These are phyloP conservation scores for Neodidymelliopsis sp. DNA, from an alignment of 2,329 filamentous ascomycete species.

Conservation along the genomic window DNA sequence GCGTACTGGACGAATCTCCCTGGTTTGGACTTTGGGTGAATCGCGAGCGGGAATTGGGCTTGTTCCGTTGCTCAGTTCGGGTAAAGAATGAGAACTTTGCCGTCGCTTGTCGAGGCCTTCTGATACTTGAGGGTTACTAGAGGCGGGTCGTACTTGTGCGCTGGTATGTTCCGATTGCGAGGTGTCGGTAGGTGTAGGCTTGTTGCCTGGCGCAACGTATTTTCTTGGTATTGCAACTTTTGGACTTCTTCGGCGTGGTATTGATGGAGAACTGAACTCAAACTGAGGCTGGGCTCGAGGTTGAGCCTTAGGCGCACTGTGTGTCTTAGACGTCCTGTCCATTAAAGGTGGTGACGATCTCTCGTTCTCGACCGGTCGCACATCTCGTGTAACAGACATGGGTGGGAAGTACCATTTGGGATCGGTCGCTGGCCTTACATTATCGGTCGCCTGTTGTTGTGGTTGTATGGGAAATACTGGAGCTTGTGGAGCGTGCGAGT, in stretches of 20 bases:
- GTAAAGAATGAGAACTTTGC: background rate
- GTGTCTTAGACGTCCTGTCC: background rate
- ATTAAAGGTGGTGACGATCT: conserved; percentile 2
- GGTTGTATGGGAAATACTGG: conserved; percentile 12
- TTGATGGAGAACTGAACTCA: conserved; percentile 3
- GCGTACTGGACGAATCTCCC: background rate
- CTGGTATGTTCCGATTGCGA: too few species aligned
- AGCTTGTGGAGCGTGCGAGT: conserved; percentile 3
- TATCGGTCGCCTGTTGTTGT: conserved; percentile 14
- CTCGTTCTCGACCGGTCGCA: background rate
- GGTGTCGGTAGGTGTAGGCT: too few species aligned
- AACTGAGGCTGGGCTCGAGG: background rate
- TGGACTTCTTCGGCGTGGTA: conserved; percentile 20
- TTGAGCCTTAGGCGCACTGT: too few species aligned
- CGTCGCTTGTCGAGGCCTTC: background rate
- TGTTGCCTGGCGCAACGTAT: background rate
- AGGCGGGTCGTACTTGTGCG: too few species aligned
- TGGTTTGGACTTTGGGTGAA: too few species aligned
- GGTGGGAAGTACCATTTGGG: conserved; percentile 41
- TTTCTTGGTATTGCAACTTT: conserved; percentile 22
- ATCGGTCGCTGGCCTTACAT: conserved; percentile 33
- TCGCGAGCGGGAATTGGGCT: background rate
- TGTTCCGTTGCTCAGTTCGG: background rate
- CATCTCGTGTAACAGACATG: background rate
- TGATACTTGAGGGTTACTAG: background rate